A percentile compares a stretch with the other conserved stretches of the same genome.
Conservation (phyloP, 768 basidiomycete genomes). For the Coprinellus aureogranulatus region DNA sequence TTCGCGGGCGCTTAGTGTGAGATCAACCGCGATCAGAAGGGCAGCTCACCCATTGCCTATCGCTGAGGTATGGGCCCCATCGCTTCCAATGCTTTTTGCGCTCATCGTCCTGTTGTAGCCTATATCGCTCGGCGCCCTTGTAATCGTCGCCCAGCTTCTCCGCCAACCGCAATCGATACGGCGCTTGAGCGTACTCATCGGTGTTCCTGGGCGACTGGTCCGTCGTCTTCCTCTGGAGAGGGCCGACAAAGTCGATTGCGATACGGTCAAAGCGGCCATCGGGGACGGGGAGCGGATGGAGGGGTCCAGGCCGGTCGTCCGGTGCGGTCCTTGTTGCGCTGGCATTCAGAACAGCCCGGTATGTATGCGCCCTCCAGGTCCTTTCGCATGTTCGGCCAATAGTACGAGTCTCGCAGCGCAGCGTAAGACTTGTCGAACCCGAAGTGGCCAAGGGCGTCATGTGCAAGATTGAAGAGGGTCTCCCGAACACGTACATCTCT, state of each 20-base stretch:
- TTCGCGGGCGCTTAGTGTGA: slow-evolving; percentile 5
- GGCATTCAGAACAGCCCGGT: slow-evolving; percentile 30
- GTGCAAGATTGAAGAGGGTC: slow-evolving; percentile 23
- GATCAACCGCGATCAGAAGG: not conserved
- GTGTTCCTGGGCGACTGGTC: slow-evolving; percentile 33
- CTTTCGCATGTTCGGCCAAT: slow-evolving; percentile 35
- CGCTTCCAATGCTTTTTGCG: slow-evolving; percentile 93
- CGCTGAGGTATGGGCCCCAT: slow-evolving; percentile 97
- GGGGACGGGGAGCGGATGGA: slow-evolving; percentile 21
- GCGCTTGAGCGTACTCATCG: slow-evolving; percentile 12
- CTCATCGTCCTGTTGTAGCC: slow-evolving; percentile 78
- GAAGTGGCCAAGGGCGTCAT: slow-evolving; percentile 32
- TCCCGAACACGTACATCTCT: slow-evolving; percentile 17
- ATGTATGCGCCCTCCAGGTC: slow-evolving; percentile 33
- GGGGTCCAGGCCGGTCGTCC: slow-evolving; percentile 28
- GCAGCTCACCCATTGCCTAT: slow-evolving; percentile 91
- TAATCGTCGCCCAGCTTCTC: slow-evolving; percentile 68
- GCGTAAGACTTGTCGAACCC: slow-evolving; percentile 32
- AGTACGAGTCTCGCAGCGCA: slow-evolving; percentile 20
- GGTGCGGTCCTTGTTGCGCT: slow-evolving; percentile 33
- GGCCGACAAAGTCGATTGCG: slow-evolving; percentile 11
- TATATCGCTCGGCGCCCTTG: slow-evolving; percentile 76
- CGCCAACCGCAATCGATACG: slow-evolving; percentile 66
- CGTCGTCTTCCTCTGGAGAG: slow-evolving; percentile 41
- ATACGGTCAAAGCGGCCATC: not conserved